phyloP scores from a whole-genome alignment of 116 monocot species.

The Phalaenopsis hybrid region DNA sequence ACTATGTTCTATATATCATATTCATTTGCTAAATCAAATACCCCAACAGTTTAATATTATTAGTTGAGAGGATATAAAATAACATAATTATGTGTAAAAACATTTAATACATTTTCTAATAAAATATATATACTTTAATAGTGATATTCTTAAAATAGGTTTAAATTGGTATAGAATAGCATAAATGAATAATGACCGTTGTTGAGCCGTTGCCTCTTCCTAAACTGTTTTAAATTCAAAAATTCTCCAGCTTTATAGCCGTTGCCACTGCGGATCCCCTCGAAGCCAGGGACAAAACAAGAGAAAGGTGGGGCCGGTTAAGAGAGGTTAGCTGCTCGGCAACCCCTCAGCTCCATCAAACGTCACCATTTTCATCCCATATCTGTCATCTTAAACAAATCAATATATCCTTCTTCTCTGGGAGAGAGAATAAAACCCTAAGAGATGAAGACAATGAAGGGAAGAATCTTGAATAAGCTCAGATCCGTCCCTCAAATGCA shows the following conservation, averaged over 20 bases:
- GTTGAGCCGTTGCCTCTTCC: not conserved
- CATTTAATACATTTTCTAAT: too few relatives aligned
- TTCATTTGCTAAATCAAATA: too few relatives aligned
- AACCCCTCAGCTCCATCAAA: not conserved
- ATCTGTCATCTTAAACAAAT: not conserved
- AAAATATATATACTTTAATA: too few relatives aligned
- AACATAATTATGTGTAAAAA: too few relatives aligned
- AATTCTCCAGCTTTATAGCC: not conserved
- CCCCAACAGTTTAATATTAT: too few relatives aligned
- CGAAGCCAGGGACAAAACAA: not conserved
- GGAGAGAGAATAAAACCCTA: not conserved
- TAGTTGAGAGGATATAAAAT: too few relatives aligned
- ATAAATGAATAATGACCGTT: not conserved
- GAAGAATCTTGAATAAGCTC: slow-evolving; percentile 54
- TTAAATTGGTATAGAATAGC: too few relatives aligned
- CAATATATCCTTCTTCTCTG: not conserved
- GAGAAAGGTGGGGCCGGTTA: too few relatives aligned
- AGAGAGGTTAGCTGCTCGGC: not conserved
- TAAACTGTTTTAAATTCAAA: not conserved
- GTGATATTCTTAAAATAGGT: too few relatives aligned
- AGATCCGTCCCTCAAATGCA: slow-evolving; percentile 46
- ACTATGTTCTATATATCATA: too few relatives aligned
- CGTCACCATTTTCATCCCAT: not conserved
- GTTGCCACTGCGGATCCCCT: not conserved
- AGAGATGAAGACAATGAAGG: slow-evolving; percentile 47